phyloP scores from a whole-genome alignment of 2,329 filamentous ascomycete genomes.

The Fusarium napiforme region DNA sequence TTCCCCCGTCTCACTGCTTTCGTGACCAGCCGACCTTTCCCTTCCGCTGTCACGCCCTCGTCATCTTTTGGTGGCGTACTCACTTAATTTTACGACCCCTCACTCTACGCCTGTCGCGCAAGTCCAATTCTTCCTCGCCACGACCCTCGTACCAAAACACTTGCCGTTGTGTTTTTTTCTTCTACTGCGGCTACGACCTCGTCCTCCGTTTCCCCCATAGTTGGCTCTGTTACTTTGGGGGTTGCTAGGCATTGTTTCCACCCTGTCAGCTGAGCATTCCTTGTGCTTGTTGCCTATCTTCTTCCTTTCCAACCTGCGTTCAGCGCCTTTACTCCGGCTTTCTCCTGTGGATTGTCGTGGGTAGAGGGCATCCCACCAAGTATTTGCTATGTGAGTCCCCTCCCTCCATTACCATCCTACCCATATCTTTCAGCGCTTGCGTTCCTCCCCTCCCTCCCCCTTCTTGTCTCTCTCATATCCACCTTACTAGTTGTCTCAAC shows the following conservation, averaged over 20 bases:
- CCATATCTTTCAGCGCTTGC: constrained; percentile 27
- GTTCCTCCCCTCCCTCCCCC: constrained; percentile 26
- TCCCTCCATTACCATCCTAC: constrained; percentile 34
- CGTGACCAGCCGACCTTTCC: constrained; percentile 40
- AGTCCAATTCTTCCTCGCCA: constrained; percentile 45
- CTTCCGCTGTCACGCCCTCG: constrained; percentile 42
- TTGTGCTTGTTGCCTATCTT: constrained; percentile 24
- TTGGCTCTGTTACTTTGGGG: constrained; percentile 34
- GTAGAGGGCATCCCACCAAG: constrained; percentile 54
- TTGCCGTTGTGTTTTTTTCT: constrained; percentile 33
- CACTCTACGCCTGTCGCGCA: constrained; percentile 41
- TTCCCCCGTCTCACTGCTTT: constrained; percentile 45
- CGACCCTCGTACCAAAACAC: constrained; percentile 39
- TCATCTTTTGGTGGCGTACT: constrained; percentile 43
- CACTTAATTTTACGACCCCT: constrained; percentile 40
- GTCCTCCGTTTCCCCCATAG: constrained; percentile 38
- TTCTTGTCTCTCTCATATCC: constrained; percentile 29
- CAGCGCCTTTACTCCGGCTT: constrained; percentile 58
- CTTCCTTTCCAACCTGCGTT: constrained; percentile 31
- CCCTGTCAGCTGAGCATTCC: constrained; percentile 32
- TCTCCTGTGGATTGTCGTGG: constrained; percentile 59
- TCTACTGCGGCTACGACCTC: constrained; percentile 35
- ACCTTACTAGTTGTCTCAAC: constrained; percentile 28
- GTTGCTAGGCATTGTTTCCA: constrained; percentile 34
- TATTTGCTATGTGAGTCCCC: constrained; percentile 58